A percentile compares a stretch with the other conserved stretches of the same genome.
Evolutionary conservation across 2,329 filamentous ascomycete species (phyloP).

Genomic region (Dryadomyces sulphureus): DNA sequence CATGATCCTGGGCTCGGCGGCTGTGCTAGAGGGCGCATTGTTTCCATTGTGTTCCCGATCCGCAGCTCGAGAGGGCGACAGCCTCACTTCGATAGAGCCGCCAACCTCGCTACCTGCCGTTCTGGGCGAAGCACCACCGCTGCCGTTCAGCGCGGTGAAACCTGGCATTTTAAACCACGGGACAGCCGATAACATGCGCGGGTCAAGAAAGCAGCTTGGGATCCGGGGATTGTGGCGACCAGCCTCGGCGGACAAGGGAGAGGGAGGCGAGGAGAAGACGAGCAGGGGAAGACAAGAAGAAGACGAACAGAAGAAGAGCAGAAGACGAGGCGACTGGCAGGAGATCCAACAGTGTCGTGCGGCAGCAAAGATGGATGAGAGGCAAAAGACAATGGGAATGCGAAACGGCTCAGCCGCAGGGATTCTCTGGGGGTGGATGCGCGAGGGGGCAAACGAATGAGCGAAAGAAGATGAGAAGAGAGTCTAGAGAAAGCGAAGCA

Average conservation of each 20-base stretch:
- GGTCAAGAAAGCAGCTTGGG: constrained; percentile 2
- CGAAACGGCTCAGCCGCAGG: background rate
- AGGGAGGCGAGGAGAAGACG: background rate
- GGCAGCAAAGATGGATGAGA: background rate
- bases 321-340: constrained; percentile 1
- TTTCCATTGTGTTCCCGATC: constrained; percentile 16
- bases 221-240: too few relatives aligned
- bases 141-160: constrained; percentile 33
- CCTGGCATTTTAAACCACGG: constrained; percentile 27
- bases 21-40: constrained; percentile 6
- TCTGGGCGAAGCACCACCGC: constrained; percentile 26
- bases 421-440: too few relatives aligned
- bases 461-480: too few relatives aligned
- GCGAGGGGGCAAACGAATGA: too few relatives aligned
- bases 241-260: background rate
- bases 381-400: background rate
- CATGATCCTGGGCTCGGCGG: constrained; percentile 13
- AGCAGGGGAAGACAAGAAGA: background rate
- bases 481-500: too few relatives aligned
- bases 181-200: constrained; percentile 7
- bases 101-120: constrained; percentile 3
- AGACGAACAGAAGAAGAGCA: background rate
- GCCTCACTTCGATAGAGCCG: constrained; percentile 8
- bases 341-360: too few relatives aligned
- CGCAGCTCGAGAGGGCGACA: constrained; percentile 18